Conservation (phyloP, 1,284 basidiomycete species). For the Trichosporon inkin region DNA sequence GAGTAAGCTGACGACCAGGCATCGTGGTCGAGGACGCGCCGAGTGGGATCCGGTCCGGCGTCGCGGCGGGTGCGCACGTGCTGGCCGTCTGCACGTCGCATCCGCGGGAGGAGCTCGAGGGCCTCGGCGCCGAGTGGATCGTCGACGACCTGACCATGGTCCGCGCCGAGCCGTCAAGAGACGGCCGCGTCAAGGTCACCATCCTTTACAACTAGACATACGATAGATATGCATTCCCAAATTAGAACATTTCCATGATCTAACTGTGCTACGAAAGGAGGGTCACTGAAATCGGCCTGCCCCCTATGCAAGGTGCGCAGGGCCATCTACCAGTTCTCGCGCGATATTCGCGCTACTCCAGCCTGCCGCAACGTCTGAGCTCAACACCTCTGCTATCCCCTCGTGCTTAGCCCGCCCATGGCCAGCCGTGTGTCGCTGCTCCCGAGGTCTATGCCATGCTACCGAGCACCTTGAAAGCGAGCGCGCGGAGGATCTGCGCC, state of each 20-base stretch:
- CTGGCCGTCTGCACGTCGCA: slow-evolving; percentile 80
- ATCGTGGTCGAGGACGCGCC: slow-evolving; percentile 81
- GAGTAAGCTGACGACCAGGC: slow-evolving; percentile 44
- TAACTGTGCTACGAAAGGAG: not conserved
- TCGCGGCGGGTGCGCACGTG: slow-evolving; percentile 66
- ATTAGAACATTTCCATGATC: not conserved
- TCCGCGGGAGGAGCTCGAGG: slow-evolving; percentile 58
- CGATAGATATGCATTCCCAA: not conserved
- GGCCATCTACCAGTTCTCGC: no score
- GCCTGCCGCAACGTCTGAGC: no score
- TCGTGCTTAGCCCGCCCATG: no score
- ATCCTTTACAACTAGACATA: slow-evolving; percentile 15
- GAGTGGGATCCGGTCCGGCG: slow-evolving; percentile 67
- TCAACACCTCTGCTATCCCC: no score
- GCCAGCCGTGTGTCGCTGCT: not conserved
- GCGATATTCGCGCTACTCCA: no score
- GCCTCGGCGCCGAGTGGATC: slow-evolving; percentile 47
- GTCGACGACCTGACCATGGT: slow-evolving; percentile 46
- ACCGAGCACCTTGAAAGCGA: slow-evolving; percentile 86
- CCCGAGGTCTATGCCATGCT: slow-evolving; percentile 29
- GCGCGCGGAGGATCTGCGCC: slow-evolving; percentile 82
- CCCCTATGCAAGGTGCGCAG: no score
- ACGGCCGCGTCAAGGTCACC: slow-evolving; percentile 26
- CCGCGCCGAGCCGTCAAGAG: slow-evolving; percentile 19
- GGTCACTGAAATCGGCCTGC: not conserved